phyloP scores from a whole-genome alignment of 2,329 filamentous ascomycete genomes.

The Penicillium italicum region DNA sequence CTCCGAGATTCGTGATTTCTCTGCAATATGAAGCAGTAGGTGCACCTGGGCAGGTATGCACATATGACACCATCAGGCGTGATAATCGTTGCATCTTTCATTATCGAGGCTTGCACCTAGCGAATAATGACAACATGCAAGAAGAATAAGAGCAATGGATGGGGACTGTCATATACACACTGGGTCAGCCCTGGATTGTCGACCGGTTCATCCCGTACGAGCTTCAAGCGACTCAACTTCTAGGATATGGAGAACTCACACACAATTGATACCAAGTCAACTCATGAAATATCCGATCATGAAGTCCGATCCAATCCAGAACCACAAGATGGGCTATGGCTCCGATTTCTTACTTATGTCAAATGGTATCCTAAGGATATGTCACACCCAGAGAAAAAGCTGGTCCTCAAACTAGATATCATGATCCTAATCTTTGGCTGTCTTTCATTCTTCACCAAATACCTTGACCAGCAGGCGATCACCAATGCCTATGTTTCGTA shows the following conservation, averaged over 20 bases:
- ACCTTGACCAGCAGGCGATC: constrained; percentile 46
- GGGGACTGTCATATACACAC: not conserved
- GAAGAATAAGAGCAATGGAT: not conserved
- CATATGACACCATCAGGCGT: constrained; percentile 6
- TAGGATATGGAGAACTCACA: not conserved
- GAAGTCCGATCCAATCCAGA: not conserved
- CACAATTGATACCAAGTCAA: not conserved
- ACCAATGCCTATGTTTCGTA: constrained; percentile 43
- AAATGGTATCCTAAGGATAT: constrained; percentile 18
- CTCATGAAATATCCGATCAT: not conserved
- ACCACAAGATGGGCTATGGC: constrained; percentile 9
- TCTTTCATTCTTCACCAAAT: constrained; percentile 47
- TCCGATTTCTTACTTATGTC: constrained; percentile 8
- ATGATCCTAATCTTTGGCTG: constrained; percentile 45
- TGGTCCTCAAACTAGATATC: constrained; percentile 50
- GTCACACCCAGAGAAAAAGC: constrained; percentile 36
- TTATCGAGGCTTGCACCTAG: not conserved
- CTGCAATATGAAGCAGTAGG: not conserved
- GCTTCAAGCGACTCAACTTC: not conserved
- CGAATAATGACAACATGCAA: not conserved
- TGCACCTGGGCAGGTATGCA: not conserved
- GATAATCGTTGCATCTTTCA: constrained; percentile 7
- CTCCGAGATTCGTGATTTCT: not conserved
- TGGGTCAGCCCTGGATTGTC: not conserved
- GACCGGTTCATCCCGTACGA: no score